phyloP scores from a whole-genome alignment of 257 asterid genomes.

The Mentha longifolia region DNA sequence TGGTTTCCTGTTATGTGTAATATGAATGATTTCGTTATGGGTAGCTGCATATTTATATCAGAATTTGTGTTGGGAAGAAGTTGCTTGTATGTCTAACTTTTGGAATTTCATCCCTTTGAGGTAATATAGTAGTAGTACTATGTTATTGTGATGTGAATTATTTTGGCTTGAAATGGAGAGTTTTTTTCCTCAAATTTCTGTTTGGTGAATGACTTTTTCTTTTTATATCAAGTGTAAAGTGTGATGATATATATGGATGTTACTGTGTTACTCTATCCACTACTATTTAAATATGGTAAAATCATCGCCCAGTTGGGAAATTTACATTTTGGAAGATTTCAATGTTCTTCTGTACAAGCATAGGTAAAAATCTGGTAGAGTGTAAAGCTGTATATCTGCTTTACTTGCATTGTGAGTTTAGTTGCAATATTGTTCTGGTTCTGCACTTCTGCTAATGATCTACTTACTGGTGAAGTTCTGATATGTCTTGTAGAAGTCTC shows the following conservation, averaged over 20 bases:
- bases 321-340: neutral
- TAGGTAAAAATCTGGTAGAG: conserved; percentile 2
- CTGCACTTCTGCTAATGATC: conserved; percentile 10
- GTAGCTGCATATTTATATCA: neutral
- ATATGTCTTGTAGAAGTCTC: conserved; percentile 13
- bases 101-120: conserved; percentile 20
- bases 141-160: neutral
- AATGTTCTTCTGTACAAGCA: neutral
- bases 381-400: conserved; percentile 8
- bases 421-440: neutral
- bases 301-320: neutral
- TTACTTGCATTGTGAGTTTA: conserved; percentile 6
- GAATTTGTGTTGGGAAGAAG: conserved; percentile 23
- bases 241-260: conserved; percentile 1
- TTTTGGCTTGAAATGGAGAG: conserved; percentile 23
- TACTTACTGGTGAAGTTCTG: neutral
- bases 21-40: conserved; percentile 8
- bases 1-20: neutral
- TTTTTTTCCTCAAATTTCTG: neutral
- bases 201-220: conserved; percentile 1
- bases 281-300: conserved; percentile 1
- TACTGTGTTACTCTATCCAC: neutral
- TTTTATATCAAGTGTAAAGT: neutral
- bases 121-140: neutral
- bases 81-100: neutral